Base-by-base conservation (phyloP, 2,329 filamentous ascomycete genomes). In the Penicillium olsonii region DNA sequence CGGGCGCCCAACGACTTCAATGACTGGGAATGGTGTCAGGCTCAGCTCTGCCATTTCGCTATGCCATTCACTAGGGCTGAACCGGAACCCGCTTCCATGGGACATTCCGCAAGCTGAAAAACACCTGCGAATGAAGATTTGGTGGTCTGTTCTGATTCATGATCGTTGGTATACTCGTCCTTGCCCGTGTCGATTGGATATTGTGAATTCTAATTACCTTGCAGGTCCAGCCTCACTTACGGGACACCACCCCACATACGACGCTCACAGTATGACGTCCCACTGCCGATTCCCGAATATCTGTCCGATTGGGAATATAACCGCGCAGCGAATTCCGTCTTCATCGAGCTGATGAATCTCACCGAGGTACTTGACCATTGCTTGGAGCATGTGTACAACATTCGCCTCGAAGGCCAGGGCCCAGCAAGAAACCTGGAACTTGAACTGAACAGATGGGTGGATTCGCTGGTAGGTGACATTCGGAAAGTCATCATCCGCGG, bases 81-180 rank as follows among this genome's bases (percentile, higher is more conserved):
- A 84, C 54, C 74, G 78, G 10, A 73, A 81, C 38, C 78, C 80
- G 0, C 64, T 71, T 2, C 66, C 65, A 3, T 84, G 81, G 81
- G 75, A 77, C 44, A 78, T 83, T n/a, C 68, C 77, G 0, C 58
- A 68, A 3, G 59, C 71, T 0, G 80, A 83, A 54, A 83, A 83
- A 59, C 64, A 69, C 10, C 54, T 81, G 5, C 64, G 81, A 19
- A 77, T 81, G 55, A 72, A 75, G 44, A 75, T 82, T 2, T 84
- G 81, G 81, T 83, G 81, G 80, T 70, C 74, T 8, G 61, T 84
- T 0, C 55, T 81, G 12, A 68, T 84, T 9, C 75, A 82, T 42
- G 81, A 84, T 58, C 71, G 75, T 44, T 84, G 81, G 80, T 80
- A 65, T 43, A 67, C 57, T 14, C 9, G 10, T 34, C 11, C 4